A percentile compares a stretch with the other conserved stretches of the same genome.
These are phyloP conservation scores for Trebouxiophyceae sp. DNA, from an alignment of 163 green algal species.

Conservation along the genomic window DNA sequence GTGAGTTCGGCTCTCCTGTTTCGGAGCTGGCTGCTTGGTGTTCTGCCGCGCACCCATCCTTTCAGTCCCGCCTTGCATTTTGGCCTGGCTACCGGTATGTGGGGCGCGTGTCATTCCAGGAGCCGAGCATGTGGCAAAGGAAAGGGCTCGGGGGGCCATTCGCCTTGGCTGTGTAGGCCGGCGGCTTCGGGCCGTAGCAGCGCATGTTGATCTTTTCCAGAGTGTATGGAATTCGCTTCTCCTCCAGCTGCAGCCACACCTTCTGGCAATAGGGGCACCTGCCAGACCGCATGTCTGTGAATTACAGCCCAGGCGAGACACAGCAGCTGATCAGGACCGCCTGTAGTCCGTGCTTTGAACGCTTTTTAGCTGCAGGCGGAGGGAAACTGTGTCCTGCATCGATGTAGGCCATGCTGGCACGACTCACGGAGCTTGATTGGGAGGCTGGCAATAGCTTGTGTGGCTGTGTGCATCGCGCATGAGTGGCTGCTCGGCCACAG, in stretches of 20 bases:
- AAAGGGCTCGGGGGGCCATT: too few species aligned
- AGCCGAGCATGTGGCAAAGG: too few species aligned
- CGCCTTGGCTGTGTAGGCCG: constrained; percentile 43
- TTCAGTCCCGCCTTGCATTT: too few species aligned
- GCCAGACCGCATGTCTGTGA: constrained; percentile 31
- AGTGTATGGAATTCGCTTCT: constrained; percentile 73
- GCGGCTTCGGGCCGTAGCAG: constrained; percentile 86
- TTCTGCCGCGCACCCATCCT: too few species aligned
- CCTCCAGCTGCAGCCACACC: constrained; percentile 67
- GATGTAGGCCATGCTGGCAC: constrained; percentile 72
- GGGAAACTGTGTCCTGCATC: constrained; percentile 52
- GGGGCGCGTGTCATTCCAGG: too few species aligned
- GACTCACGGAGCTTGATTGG: not conserved
- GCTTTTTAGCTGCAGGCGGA: constrained; percentile 2
- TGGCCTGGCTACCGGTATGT: too few species aligned
- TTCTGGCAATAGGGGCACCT: constrained; percentile 66
- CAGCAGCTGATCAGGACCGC: not conserved
- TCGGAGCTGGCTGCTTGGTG: too few species aligned
- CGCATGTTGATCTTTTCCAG: constrained; percentile 94
- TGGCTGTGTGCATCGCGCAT: too few species aligned
- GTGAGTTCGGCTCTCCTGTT: not conserved
- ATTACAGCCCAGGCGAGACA: constrained; percentile 47
- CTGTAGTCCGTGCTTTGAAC: constrained; percentile 1
- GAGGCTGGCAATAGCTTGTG: not conserved
- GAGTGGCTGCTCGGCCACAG: too few species aligned